Conservation (phyloP, 2,329 filamentous ascomycete genomes). For the Calonectria henricotiae region DNA sequence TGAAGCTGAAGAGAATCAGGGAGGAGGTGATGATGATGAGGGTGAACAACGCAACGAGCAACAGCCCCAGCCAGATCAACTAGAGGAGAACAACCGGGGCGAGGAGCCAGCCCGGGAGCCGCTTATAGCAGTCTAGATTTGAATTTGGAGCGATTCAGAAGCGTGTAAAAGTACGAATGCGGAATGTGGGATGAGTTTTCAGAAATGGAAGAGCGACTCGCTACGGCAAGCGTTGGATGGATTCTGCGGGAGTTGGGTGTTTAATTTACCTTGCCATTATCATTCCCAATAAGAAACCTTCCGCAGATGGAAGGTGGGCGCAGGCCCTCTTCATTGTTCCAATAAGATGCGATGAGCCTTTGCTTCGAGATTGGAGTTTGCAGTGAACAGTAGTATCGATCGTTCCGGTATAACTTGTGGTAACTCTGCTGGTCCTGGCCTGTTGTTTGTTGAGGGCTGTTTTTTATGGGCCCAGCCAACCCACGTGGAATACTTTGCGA, state of each 20-base stretch:
- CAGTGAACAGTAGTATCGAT: not conserved
- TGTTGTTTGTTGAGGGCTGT: too few species aligned
- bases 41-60: slow-evolving; percentile 30
- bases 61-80: slow-evolving; percentile 44
- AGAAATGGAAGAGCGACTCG: slow-evolving; percentile 45
- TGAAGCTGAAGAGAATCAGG: slow-evolving; percentile 47
- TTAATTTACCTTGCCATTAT: slow-evolving; percentile 30
- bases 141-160: slow-evolving; percentile 35
- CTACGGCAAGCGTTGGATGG: slow-evolving; percentile 39
- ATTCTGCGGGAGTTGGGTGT: slow-evolving; percentile 46
- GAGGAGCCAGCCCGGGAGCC: slow-evolving; percentile 45
- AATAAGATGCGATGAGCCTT: slow-evolving; percentile 34
- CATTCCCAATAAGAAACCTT: slow-evolving; percentile 43
- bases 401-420: not conserved
- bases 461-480: not conserved
- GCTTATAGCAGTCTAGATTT: slow-evolving; percentile 43
- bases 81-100: slow-evolving; percentile 33
- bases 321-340: slow-evolving; percentile 45
- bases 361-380: slow-evolving; percentile 26
- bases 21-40: slow-evolving; percentile 33
- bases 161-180: slow-evolving; percentile 36
- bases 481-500: not conserved
- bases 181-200: slow-evolving; percentile 40
- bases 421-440: too few species aligned
- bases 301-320: slow-evolving; percentile 45